Base-by-base conservation (phyloP, 2,329 filamentous ascomycete species). In the Pezicula rhizophila region DNA sequence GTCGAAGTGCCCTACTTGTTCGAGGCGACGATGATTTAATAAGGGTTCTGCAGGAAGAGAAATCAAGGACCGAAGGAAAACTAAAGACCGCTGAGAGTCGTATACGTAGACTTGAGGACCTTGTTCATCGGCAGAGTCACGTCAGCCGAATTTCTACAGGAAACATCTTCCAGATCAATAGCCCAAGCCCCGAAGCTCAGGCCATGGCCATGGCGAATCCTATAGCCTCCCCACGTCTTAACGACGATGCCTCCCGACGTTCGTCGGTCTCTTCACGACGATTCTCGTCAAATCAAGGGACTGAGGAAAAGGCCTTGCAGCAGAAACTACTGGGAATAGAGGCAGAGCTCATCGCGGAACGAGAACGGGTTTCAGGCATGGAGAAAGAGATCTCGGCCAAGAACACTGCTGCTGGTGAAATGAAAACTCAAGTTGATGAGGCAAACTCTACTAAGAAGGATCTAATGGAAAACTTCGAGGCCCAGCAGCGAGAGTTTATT, bases 391-490 rank as follows among this genome's bases (percentile, higher is more conserved):
- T 86, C 3, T 74, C 78, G 46, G 69, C 72, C 2, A 76, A 77
- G 45, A 72, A 65, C 55, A 79, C 73, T 45, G 78, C 76, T 57
- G 80, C 79, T 63, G 78, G 72, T 58, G 77, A 80, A 58, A 79
- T 79, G 62, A 84, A 78, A 70, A 79, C 73, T 60, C 84, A 84
- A 59, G 79, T 96, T 52, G 82, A 93, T 54, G 92, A 97, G 66
- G 88, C 82, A 5, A 89, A 93, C 58, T 91, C 89, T 2, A 96
- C 87, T 1, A 99, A 99, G 67, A 87, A 87, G 59, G 93, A 97
- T 66, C 79, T 99, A 8, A 82, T 99, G 69, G 85, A 89, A 56
- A 99, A 99, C 62, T 89, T 99, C 71, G 90, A 97, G 63, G 85
- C 91, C 11, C 80, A 95, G 56, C 89, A 96, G 67, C 82, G 82